Evolutionary conservation across 2,329 filamentous ascomycete genomes (phyloP).

Genomic region (Aspergillus brunneoviolaceus): DNA sequence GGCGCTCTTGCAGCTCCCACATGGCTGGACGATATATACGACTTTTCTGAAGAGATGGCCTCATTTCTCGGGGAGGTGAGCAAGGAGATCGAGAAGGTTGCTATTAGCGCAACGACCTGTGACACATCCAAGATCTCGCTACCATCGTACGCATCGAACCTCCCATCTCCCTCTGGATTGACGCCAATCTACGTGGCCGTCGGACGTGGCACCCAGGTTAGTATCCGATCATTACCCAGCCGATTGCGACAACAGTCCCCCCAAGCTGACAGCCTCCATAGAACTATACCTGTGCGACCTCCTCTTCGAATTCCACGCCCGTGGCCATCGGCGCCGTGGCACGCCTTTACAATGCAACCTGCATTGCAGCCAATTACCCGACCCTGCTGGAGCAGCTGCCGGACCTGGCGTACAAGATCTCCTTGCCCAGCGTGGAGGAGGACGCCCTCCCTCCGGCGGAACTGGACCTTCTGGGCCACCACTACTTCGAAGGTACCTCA

Average conservation of each 20-base stretch:
- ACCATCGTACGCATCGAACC: slow-evolving; percentile 54
- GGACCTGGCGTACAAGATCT: slow-evolving; percentile 66
- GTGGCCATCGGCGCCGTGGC: slow-evolving; percentile 71
- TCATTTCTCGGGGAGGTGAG: slow-evolving; percentile 43
- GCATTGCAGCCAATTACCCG: slow-evolving; percentile 69
- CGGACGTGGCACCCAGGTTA: slow-evolving; percentile 71
- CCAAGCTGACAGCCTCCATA: slow-evolving; percentile 46
- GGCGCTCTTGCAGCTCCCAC: slow-evolving; percentile 37
- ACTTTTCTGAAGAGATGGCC: slow-evolving; percentile 42
- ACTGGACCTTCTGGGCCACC: slow-evolving; percentile 68
- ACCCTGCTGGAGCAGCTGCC: slow-evolving; percentile 66
- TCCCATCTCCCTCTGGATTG: slow-evolving; percentile 63
- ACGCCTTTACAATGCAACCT: slow-evolving; percentile 83
- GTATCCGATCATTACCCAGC: slow-evolving; percentile 2
- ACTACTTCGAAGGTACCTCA: slow-evolving; percentile 69
- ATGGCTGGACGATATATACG: slow-evolving; percentile 33
- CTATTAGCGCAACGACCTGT: slow-evolving; percentile 25
- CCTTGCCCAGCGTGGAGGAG: slow-evolving; percentile 46
- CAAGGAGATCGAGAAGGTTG: slow-evolving; percentile 35
- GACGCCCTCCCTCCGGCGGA: slow-evolving; percentile 53
- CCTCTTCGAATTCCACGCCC: slow-evolving; percentile 61
- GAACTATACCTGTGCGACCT: slow-evolving; percentile 82
- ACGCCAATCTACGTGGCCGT: slow-evolving; percentile 75
- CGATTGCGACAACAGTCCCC: neutral
- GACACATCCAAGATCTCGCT: slow-evolving; percentile 36